Evolutionary conservation across 306 rosid species (phyloP).

Genomic region (Neltuma alba): DNA sequence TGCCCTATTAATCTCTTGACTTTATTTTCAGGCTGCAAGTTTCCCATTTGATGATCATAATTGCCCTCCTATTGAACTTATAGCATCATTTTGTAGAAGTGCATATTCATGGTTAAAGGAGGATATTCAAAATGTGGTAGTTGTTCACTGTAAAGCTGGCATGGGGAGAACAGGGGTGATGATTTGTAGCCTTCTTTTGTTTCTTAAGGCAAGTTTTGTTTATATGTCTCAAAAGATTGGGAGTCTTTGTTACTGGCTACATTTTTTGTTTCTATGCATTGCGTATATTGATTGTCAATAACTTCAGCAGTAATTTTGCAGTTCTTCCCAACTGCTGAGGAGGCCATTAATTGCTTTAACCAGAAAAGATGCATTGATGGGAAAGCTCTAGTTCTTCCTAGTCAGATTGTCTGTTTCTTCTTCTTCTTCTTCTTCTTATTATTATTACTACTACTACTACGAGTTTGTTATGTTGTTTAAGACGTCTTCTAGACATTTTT

Average conservation of each 20-base stretch:
- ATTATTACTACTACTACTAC: background rate
- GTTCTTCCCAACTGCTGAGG: slow-evolving; percentile 87
- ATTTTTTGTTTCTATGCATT: background rate
- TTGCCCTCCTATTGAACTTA: slow-evolving; percentile 88
- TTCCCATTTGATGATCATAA: slow-evolving; percentile 96
- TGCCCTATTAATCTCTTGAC: slow-evolving; percentile 37
- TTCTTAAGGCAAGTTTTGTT: slow-evolving; percentile 66
- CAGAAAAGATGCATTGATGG: slow-evolving; percentile 95
- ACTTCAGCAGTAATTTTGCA: slow-evolving; percentile 45
- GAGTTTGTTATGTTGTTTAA: slow-evolving; percentile 18
- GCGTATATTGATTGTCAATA: slow-evolving; percentile 30
- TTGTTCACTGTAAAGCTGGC: slow-evolving; percentile 98
- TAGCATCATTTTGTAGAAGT: slow-evolving; percentile 88
- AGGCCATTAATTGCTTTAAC: slow-evolving; percentile 79
- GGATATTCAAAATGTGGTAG: slow-evolving; percentile 93
- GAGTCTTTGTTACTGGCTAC: slow-evolving; percentile 19
- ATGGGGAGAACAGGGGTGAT: slow-evolving; percentile 96
- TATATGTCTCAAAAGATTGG: slow-evolving; percentile 29
- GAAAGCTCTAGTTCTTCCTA: slow-evolving; percentile 85
- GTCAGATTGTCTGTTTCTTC: slow-evolving; percentile 96
- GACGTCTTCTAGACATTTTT: slow-evolving; percentile 30
- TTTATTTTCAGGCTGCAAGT: slow-evolving; percentile 76
- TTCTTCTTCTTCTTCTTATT: no score
- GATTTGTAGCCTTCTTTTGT: slow-evolving; percentile 92
- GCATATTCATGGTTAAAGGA: slow-evolving; percentile 92